Percentiles rank a stretch among this genome's conserved stretches.
Evolutionary conservation across 2,329 filamentous ascomycete species (phyloP).

Genomic region (Cadophora sp.): DNA sequence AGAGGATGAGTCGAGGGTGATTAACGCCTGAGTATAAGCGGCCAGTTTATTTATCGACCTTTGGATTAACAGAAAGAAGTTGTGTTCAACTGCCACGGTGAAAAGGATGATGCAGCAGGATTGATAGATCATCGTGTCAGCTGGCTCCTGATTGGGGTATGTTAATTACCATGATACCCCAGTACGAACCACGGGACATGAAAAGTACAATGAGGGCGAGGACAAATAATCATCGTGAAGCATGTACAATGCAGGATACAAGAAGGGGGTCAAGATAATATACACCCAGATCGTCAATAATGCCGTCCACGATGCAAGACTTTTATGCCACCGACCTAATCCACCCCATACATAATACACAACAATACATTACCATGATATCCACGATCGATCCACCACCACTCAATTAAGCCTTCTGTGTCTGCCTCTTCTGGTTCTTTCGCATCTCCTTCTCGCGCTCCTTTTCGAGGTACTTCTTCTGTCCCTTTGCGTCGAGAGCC

Average conservation of each 20-base stretch:
- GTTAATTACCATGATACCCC: background rate
- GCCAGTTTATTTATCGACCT: no score
- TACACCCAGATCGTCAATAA: constrained; percentile 16
- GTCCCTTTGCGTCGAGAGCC: constrained; percentile 78
- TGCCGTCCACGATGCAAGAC: constrained; percentile 1
- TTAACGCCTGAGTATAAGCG: no score
- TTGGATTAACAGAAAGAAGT: no score
- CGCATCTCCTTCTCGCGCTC: constrained; percentile 76
- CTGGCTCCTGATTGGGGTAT: background rate
- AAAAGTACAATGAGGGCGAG: background rate
- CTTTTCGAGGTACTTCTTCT: constrained; percentile 84
- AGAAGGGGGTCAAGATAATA: constrained; percentile 8
- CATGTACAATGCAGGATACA: constrained; percentile 3
- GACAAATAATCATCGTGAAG: background rate
- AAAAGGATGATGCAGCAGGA: no score
- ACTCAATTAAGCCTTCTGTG: constrained; percentile 39
- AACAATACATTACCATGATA: constrained; percentile 17
- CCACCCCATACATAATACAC: background rate
- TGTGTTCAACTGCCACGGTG: no score
- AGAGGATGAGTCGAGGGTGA: no score
- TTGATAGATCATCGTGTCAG: no score
- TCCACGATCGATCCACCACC: background rate
- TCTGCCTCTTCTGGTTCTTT: constrained; percentile 69
- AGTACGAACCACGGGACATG: background rate
- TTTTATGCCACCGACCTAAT: constrained; percentile 7